Base-by-base conservation (phyloP, 257 asterid genomes). In the Petrea volubilis region DNA sequence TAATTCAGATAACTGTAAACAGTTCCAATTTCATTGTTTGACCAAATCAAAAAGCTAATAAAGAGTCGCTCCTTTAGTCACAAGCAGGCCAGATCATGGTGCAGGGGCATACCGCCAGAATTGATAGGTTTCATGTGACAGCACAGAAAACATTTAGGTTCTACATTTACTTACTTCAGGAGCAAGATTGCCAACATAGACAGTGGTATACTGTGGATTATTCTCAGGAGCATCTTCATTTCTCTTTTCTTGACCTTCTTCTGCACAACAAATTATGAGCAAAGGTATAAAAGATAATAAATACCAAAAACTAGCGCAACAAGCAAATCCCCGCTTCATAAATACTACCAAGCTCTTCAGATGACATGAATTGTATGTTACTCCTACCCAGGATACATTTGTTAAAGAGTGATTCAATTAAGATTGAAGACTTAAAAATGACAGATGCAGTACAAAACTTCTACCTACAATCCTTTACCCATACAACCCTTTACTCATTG, bases 171-270 rank as follows among this genome's bases (percentile, higher is more conserved):
- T 80, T 64, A 89, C 96, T 81, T 92, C 96, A 68, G 88, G 87
- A 74, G 96, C 87, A 76, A 92, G 93, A 80, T 92, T 92, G 78
- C 96, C 96, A 36, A 92, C 96, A 71, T 89, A 92, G 55, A 89
- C 97, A 70, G 95, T 87, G 28, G 92, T 89, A 59, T 87, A 92
- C 73, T 84, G 96, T 13, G 82, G 88, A 77, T 87, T 91, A 64
- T 91, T 87, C 74, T 92, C 96, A 2, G 93, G 96, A 49, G 96
- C 89, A 64, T 89, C 96, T 64, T 87, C 90, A 12, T 78, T 82
- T 59, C 78, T 75, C 78, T 74, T 85, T 51, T 85, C 94, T 59
- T 80, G 88, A 64, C 87, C 88, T 40, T 87, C 91, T 28, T 91
- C 97, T 91, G 90, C 92, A 85, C 11, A 33, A 72, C 40, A 66